These are phyloP conservation scores for Syncephalastrum sp. DNA, from an alignment of 371 early-diverging fungal species.

Conservation along the genomic window DNA sequence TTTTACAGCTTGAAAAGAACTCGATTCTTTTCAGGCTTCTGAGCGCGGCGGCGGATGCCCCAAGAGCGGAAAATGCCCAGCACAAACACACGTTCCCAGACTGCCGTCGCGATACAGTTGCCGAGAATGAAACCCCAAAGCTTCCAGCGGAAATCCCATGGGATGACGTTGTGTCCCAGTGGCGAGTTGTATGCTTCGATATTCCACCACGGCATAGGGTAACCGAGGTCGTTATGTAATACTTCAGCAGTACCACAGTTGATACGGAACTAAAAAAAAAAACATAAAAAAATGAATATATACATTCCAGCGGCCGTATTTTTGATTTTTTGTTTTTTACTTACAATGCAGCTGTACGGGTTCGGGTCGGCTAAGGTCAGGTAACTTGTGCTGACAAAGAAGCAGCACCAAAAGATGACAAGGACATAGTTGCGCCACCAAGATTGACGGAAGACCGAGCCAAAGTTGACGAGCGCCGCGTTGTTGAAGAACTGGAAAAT, in stretches of 20 bases:
- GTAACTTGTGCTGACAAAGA: constrained; percentile 54
- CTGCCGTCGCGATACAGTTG: constrained; percentile 41
- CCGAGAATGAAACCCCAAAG: constrained; percentile 54
- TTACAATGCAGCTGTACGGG: constrained; percentile 58
- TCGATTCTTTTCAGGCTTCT: constrained; percentile 24
- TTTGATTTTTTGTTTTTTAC: constrained; percentile 3
- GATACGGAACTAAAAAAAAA: constrained; percentile 65
- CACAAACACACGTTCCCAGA: constrained; percentile 58
- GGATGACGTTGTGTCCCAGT: constrained; percentile 70
- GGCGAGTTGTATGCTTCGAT: constrained; percentile 61
- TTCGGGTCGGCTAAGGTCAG: constrained; percentile 69
- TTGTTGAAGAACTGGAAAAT: constrained; percentile 66
- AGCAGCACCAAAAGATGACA: constrained; percentile 48
- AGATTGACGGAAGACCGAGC: constrained; percentile 58
- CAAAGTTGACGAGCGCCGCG: constrained; percentile 70
- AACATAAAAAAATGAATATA: constrained; percentile 1
- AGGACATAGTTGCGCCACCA: constrained; percentile 67
- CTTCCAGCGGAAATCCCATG: constrained; percentile 58
- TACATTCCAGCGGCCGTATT: too few species aligned
- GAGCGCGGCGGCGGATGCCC: constrained; percentile 22
- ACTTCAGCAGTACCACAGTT: constrained; percentile 69
- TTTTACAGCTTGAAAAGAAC: constrained; percentile 30
- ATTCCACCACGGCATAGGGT: constrained; percentile 46
- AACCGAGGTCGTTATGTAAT: constrained; percentile 46
- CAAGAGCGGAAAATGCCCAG: constrained; percentile 49